Evolutionary conservation across 2,329 filamentous ascomycete genomes (phyloP), one percentile per base, ranked within the genome.

Genomic region (Fusarium abutilonis): DNA sequence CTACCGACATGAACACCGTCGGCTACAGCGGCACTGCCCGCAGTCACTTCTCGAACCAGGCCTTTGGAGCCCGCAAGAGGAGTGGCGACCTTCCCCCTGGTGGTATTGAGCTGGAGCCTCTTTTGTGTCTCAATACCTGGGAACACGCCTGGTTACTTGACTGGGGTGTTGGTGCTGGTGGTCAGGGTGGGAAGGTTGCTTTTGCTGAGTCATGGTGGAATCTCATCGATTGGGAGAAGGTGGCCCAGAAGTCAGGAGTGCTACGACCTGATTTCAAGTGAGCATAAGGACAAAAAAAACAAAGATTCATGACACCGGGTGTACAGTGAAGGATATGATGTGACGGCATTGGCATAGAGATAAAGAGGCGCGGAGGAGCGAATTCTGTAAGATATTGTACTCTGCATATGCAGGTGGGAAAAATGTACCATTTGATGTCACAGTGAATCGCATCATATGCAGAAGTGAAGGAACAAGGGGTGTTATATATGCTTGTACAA

Each of bases 91-190:
- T 83, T 56, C 83, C 87, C 6, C 87, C 89, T 2, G 90, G 89
- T 35, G 89, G 88, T 55, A 83, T 86, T 63, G 83, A 89, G 44
- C 76, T 93, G 31, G 82, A 87, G 53, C 93, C 94, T 11, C 82
- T 98, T 59, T 80, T 99, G 69, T 97, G 94, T 74, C 84, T 98
- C 57, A 98, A 93, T 79, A 97, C 93, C 6, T 99, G 95, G 95
- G 89, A 98, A 81, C 95, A 98, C 78, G 89, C 90, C 9, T 99
- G 91, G 86, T 79, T 98, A 75, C 84, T 86, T 52, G 93, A 98
- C 75, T 97, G 91, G 76, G 86, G 86, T 47, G 73, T 87, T 28
- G 81, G 82, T 9, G 75, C 72, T 2, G 75, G 75, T 36, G 89
- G 89, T 6, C 76, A 88, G 52, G 82, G 81, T 40, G 92, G 92